Conservation (phyloP, 108 stramenopile genomes). For the Discostella stelligeroides region DNA sequence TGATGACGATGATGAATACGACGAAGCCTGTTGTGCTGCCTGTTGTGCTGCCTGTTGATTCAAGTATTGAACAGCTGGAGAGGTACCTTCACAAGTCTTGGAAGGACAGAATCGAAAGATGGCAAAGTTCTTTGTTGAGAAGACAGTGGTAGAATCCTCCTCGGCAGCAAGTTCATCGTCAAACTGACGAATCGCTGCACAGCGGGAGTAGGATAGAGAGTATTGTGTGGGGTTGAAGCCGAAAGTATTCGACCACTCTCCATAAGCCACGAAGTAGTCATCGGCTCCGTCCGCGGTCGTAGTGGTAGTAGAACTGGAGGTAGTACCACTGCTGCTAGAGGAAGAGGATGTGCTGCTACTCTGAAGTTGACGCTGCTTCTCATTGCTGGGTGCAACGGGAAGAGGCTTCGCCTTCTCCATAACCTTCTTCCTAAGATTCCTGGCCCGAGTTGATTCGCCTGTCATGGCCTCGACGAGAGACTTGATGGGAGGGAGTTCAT, state of each 20-base stretch:
- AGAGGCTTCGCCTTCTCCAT: slow-evolving; percentile 7
- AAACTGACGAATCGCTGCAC: slow-evolving; percentile 44
- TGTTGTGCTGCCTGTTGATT: neutral
- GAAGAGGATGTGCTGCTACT: no score
- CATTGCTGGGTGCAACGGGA: neutral
- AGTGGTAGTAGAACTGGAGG: neutral
- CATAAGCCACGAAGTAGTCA: slow-evolving; percentile 10
- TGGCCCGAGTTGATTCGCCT: slow-evolving; percentile 5
- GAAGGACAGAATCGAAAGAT: slow-evolving; percentile 77
- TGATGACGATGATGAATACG: no score
- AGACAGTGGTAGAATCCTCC: slow-evolving; percentile 49
- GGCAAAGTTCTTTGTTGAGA: slow-evolving; percentile 67
- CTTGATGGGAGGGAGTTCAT: neutral
- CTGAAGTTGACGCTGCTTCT: no score
- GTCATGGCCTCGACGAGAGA: slow-evolving; percentile 6
- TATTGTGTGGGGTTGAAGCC: slow-evolving; percentile 60
- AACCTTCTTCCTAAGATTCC: slow-evolving; percentile 6
- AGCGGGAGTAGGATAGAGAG: slow-evolving; percentile 76
- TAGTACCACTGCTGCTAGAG: no score
- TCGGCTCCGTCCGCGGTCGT: slow-evolving; percentile 16
- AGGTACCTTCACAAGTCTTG: slow-evolving; percentile 36
- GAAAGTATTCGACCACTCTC: slow-evolving; percentile 21
- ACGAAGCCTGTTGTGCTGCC: no score
- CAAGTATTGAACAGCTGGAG: neutral
- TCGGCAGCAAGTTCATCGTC: slow-evolving; percentile 31